These are phyloP conservation scores for Coprinopsis strossmayeri DNA, from an alignment of 768 basidiomycete genomes.

Conservation along the genomic window DNA sequence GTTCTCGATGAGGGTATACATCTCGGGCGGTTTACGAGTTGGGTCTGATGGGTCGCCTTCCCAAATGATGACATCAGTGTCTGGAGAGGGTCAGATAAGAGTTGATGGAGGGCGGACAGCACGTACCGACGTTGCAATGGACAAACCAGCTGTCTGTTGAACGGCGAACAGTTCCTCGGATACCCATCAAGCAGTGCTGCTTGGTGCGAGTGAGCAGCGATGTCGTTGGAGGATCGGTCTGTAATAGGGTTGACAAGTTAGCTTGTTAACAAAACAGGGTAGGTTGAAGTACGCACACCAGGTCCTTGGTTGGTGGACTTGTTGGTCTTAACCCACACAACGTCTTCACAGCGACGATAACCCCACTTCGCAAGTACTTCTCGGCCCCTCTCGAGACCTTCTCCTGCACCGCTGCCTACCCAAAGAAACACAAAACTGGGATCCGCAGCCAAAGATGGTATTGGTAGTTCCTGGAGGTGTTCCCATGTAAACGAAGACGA, in stretches of 20 bases:
- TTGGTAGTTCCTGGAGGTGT: conserved; percentile 72
- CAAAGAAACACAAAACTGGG: conserved; percentile 94
- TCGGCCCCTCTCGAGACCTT: conserved; percentile 86
- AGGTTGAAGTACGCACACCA: conserved; percentile 43
- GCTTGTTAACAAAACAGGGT: too few relatives aligned
- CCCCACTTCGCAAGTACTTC: conserved; percentile 94
- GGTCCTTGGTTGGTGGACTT: conserved; percentile 62
- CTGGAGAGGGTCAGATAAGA: conserved; percentile 28
- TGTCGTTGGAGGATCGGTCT: conserved; percentile 84
- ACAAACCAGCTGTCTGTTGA: conserved; percentile 96
- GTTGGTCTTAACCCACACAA: conserved; percentile 98
- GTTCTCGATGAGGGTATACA: conserved; percentile 94
- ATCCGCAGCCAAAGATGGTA: conserved; percentile 79
- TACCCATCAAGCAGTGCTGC: conserved; percentile 96
- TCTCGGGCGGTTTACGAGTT: conserved; percentile 86
- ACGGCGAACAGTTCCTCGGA: conserved; percentile 91
- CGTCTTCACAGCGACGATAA: conserved; percentile 90
- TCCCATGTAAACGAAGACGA: conserved; percentile 85
- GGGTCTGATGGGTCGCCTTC: conserved; percentile 86
- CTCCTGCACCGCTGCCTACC: conserved; percentile 89
- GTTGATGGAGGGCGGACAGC: not conserved
- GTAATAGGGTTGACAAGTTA: too few relatives aligned
- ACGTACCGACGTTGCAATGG: conserved; percentile 92
- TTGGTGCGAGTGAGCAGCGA: conserved; percentile 86
- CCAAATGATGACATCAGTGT: conserved; percentile 97